Evolutionary conservation across 2,329 filamentous ascomycete genomes (phyloP).

Genomic region (Stagonosporopsis vannaccii): DNA sequence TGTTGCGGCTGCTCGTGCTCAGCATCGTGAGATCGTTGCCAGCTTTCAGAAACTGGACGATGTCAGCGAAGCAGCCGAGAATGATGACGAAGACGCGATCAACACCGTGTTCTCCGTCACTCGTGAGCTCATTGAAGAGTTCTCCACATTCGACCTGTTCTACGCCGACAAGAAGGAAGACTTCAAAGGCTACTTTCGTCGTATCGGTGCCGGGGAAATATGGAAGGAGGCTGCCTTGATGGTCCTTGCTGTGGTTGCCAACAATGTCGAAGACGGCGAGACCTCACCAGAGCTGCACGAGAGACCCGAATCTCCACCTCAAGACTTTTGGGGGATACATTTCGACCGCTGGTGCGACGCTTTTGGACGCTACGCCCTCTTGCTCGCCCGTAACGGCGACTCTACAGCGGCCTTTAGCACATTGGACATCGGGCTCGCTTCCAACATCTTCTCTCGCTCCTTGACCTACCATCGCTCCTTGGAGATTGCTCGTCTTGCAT

Average conservation of each 20-base stretch:
- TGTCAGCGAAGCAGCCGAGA: slow-evolving; percentile 51
- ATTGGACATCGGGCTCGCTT: slow-evolving; percentile 78
- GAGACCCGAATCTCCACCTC: slow-evolving; percentile 50
- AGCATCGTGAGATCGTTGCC: slow-evolving; percentile 49
- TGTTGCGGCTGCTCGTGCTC: slow-evolving; percentile 53
- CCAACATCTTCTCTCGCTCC: slow-evolving; percentile 81
- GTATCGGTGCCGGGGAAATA: slow-evolving; percentile 39
- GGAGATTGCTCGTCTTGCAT: slow-evolving; percentile 81
- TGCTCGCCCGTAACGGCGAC: slow-evolving; percentile 72
- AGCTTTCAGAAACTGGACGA: slow-evolving; percentile 57
- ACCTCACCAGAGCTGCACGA: slow-evolving; percentile 38
- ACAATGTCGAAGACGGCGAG: slow-evolving; percentile 44
- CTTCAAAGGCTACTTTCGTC: slow-evolving; percentile 47
- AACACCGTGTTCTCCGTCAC: slow-evolving; percentile 67
- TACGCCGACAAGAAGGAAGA: slow-evolving; percentile 59
- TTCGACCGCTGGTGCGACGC: slow-evolving; percentile 89
- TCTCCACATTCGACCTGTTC: slow-evolving; percentile 66
- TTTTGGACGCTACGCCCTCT: slow-evolving; percentile 85
- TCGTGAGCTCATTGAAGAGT: slow-evolving; percentile 65
- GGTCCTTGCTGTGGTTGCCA: slow-evolving; percentile 45
- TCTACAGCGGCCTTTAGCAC: slow-evolving; percentile 78
- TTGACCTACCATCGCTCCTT: slow-evolving; percentile 73
- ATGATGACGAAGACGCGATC: slow-evolving; percentile 58
- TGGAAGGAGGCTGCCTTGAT: slow-evolving; percentile 47
- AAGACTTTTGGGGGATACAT: slow-evolving; percentile 75